phyloP scores from a whole-genome alignment of 495 filamentous ascomycete species.

The Hypoxylon lenormandii region DNA sequence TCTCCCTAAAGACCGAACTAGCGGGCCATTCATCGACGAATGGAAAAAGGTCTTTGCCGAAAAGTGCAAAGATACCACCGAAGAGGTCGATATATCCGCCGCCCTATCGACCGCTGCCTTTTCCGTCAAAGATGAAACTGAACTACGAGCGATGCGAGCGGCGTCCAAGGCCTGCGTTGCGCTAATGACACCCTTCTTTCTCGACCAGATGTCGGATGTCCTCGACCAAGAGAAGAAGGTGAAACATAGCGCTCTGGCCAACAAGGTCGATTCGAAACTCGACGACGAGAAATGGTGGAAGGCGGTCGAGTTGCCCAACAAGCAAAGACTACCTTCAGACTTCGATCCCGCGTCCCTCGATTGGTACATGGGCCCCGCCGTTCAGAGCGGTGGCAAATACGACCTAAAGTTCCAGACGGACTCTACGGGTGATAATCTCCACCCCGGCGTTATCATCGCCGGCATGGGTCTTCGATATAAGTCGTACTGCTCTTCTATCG shows the following conservation, averaged over 20 bases:
- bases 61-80: constrained; percentile 79
- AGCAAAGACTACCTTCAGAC: constrained; percentile 81
- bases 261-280: constrained; percentile 88
- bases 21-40: constrained; percentile 92
- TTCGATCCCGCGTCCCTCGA: constrained; percentile 93
- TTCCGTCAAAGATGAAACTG: constrained; percentile 94
- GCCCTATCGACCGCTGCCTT: constrained; percentile 86
- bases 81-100: constrained; percentile 86
- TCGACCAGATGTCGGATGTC: constrained; percentile 95
- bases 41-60: constrained; percentile 86
- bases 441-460: constrained; percentile 90
- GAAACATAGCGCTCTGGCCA: constrained; percentile 82
- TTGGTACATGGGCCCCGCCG: constrained; percentile 89
- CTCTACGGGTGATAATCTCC: constrained; percentile 84
- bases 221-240: constrained; percentile 97
- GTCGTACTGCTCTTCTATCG: constrained; percentile 89
- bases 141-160: constrained; percentile 91
- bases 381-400: constrained; percentile 95
- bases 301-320: constrained; percentile 72
- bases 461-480: constrained; percentile 93
- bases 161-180: constrained; percentile 92
- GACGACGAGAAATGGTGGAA: constrained; percentile 94
- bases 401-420: constrained; percentile 82
- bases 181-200: constrained; percentile 90
- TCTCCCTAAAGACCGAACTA: constrained; percentile 81